Base-by-base conservation (phyloP, 2,329 filamentous ascomycete species). In the Fusarium sp. region DNA sequence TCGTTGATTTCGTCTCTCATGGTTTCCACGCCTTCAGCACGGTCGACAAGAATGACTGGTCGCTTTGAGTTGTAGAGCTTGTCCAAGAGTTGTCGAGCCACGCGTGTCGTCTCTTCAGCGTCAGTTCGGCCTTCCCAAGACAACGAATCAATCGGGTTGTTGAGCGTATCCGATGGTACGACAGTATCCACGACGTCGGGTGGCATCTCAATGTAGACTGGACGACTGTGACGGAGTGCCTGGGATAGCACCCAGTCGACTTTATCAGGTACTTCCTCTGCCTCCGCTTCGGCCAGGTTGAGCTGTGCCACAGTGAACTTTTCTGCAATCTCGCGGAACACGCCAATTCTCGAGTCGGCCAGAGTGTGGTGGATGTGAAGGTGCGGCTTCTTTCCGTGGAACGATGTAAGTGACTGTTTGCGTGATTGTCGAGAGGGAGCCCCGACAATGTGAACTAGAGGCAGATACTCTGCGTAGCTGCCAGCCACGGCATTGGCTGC, bases 401-500 rank as follows among this genome's bases (percentile, higher is more conserved):
- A 1, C 0, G 31, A 15, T 0, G 51, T 22, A 3, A 0, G 35
- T 36, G 0, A 34, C 45, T 0, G 31, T 42, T 5, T 39, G 19
- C 41, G 34, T 7, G 45, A 28, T 1, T 31, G n/a, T 3, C 19
- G 41, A 4, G 50, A 62, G 1, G 58, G 58, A 1, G 58, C 58
- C 3, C 58, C 58, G 5, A 62, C 58, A 0, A 62, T 52, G 7
- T 62, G 58, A 12, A 62, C 45, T 0, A 62, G 36, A 0, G 58
- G 58, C 2, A 62, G 7, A 6, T 43, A 13, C n/a, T 62, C 58
- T 0, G 58, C 41, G 28, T 58, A 62, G 9, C 58, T 61, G 9
- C 58, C 58, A 9, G 58, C 58, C 1, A 62, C 34, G 0, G 58
- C 52, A 29, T 62, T 62, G 2, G 53, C 46, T 2, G 58, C 58